Conservation (phyloP, 2,329 filamentous ascomycete species). For the Xylaria polymorpha region DNA sequence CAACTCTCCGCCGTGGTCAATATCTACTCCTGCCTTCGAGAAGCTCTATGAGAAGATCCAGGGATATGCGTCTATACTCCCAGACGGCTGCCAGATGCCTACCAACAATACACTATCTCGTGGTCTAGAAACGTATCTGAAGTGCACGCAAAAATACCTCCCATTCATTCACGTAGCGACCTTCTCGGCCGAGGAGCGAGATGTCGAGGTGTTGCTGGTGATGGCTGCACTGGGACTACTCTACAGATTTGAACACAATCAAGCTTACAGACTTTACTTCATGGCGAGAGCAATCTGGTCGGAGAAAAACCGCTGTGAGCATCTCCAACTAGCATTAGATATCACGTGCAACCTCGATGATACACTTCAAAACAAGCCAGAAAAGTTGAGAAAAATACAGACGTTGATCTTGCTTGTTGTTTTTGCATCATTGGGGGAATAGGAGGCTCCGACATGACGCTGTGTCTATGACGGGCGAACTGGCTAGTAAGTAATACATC, state of each 20-base stretch:
- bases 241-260: conserved; percentile 61
- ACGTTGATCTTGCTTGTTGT: background rate
- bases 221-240: conserved; percentile 62
- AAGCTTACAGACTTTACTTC: conserved; percentile 67
- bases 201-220: conserved; percentile 61
- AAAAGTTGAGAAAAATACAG: background rate
- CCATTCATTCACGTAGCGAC: conserved; percentile 64
- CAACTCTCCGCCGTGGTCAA: background rate
- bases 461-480: background rate
- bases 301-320: conserved; percentile 55
- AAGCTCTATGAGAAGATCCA: conserved; percentile 22
- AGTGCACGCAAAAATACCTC: conserved; percentile 62
- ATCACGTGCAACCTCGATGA: conserved; percentile 1
- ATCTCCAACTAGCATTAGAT: background rate
- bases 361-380: background rate
- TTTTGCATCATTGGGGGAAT: conserved; percentile 4
- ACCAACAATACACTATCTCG: conserved; percentile 60
- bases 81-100: conserved; percentile 59
- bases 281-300: conserved; percentile 65
- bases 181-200: conserved; percentile 43
- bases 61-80: conserved; percentile 52
- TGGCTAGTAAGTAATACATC: background rate
- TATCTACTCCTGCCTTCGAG: background rate
- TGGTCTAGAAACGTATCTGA: conserved; percentile 63
- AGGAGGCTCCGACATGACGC: background rate